Evolutionary conservation across 1,139 yeast species (phyloP).

Genomic region (Candida sojae): DNA sequence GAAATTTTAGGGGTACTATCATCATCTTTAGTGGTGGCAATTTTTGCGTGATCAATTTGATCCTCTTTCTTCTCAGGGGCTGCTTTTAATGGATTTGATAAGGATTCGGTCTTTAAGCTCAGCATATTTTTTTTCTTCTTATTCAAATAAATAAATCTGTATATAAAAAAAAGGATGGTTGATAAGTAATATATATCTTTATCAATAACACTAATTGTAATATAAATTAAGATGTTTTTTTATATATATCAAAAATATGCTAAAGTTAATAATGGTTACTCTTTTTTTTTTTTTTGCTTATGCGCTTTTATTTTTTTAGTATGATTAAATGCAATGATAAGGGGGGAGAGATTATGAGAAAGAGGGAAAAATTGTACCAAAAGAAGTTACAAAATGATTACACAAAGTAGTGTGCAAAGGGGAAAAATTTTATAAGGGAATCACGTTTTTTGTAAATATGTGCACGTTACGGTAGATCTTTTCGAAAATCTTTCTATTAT

Average conservation of each 20-base stretch:
- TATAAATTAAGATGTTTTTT: too few relatives aligned
- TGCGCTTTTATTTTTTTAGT: background rate
- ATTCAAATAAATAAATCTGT: too few relatives aligned
- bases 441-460: background rate
- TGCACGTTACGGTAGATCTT: background rate
- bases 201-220: too few relatives aligned
- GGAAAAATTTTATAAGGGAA: background rate
- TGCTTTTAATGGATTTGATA: background rate
- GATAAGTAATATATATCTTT: too few relatives aligned
- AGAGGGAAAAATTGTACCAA: background rate
- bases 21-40: background rate
- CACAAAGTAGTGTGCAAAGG: background rate
- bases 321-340: slow-evolving; percentile 1
- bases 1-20: background rate
- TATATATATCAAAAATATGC: too few relatives aligned
- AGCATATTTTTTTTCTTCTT: background rate
- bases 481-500: background rate
- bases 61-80: background rate
- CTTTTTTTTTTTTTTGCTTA: too few relatives aligned
- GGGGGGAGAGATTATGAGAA: background rate
- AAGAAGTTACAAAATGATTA: background rate
- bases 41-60: slow-evolving; percentile 1
- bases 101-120: background rate
- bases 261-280: too few relatives aligned
- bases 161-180: too few relatives aligned